These are phyloP conservation scores for Singerocomus inundabilis DNA, from an alignment of 1,284 basidiomycete genomes.

Conservation along the genomic window DNA sequence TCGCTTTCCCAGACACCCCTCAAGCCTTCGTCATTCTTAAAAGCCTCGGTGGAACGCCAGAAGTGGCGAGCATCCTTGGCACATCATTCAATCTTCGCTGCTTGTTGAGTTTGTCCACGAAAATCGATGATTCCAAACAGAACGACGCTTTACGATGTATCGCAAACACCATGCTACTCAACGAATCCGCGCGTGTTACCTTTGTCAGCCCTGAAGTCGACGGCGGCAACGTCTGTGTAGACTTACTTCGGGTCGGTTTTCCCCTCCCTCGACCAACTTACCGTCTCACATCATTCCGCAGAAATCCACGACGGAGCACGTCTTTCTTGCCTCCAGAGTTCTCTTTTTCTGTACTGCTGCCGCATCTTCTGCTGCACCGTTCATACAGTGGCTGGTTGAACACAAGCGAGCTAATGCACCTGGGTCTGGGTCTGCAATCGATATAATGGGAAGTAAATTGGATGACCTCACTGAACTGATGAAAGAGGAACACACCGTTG, in stretches of 20 bases:
- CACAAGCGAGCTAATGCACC: slow-evolving; percentile 43
- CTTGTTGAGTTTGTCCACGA: slow-evolving; percentile 55
- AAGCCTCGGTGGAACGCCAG: slow-evolving; percentile 67
- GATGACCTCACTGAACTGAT: slow-evolving; percentile 53
- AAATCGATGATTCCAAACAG: slow-evolving; percentile 39
- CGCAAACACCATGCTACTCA: slow-evolving; percentile 71
- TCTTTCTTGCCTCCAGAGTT: slow-evolving; percentile 74
- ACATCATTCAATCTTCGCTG: slow-evolving; percentile 50
- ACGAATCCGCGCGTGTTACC: slow-evolving; percentile 57
- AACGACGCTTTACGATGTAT: slow-evolving; percentile 72
- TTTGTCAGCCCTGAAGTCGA: slow-evolving; percentile 58
- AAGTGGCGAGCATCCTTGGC: slow-evolving; percentile 66
- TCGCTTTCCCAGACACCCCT: slow-evolving; percentile 48
- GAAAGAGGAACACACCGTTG: slow-evolving; percentile 47
- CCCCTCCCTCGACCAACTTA: background rate
- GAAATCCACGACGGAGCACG: slow-evolving; percentile 61
- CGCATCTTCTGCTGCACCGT: slow-evolving; percentile 38
- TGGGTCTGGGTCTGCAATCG: slow-evolving; percentile 51
- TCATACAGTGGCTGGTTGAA: slow-evolving; percentile 60
- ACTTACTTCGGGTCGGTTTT: slow-evolving; percentile 58
- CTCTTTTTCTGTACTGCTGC: slow-evolving; percentile 71
- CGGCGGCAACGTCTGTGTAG: slow-evolving; percentile 57
- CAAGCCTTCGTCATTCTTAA: slow-evolving; percentile 73
- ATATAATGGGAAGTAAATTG: slow-evolving; percentile 59
- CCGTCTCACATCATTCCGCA: slow-evolving; percentile 30